Conservation (phyloP, 1,284 basidiomycete species). For the Polyporus tsugae region DNA sequence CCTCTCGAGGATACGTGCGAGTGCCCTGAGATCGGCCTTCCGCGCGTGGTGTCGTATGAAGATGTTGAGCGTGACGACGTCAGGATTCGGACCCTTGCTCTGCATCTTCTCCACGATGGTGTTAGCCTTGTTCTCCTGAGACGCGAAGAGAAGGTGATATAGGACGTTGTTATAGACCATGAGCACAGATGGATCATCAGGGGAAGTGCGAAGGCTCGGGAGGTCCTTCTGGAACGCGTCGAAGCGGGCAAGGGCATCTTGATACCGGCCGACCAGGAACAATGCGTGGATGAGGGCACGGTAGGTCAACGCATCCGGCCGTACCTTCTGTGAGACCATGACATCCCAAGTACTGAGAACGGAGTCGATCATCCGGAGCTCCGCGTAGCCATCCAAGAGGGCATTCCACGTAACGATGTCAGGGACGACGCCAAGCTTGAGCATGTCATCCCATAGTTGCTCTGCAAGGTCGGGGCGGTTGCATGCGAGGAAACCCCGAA, state of each 20-base stretch:
- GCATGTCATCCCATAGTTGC: conserved; percentile 71
- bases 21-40: conserved; percentile 62
- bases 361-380: conserved; percentile 53
- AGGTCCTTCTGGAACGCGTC: conserved; percentile 52
- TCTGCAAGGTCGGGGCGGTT: conserved; percentile 62
- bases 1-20: conserved; percentile 63
- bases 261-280: conserved; percentile 54
- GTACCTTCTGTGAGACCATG: conserved; percentile 60
- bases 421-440: conserved; percentile 54
- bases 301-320: conserved; percentile 65
- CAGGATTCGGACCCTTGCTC: conserved; percentile 63
- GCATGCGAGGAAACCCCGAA: conserved; percentile 65
- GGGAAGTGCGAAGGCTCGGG: background rate
- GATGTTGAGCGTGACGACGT: conserved; percentile 82
- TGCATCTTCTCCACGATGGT: conserved; percentile 58
- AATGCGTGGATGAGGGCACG: conserved; percentile 67
- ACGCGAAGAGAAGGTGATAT: conserved; percentile 61
- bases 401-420: conserved; percentile 68
- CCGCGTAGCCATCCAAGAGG: conserved; percentile 66
- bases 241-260: conserved; percentile 59
- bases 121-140: conserved; percentile 53
- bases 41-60: conserved; percentile 73
- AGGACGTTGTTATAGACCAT: conserved; percentile 72
- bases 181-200: conserved; percentile 35
- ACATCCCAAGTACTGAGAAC: conserved; percentile 64